Percentiles rank a stretch among this genome's conserved stretches.
Evolutionary conservation across 345 rosid genomes (phyloP).

Genomic region (Rubroshorea leprosula): DNA sequence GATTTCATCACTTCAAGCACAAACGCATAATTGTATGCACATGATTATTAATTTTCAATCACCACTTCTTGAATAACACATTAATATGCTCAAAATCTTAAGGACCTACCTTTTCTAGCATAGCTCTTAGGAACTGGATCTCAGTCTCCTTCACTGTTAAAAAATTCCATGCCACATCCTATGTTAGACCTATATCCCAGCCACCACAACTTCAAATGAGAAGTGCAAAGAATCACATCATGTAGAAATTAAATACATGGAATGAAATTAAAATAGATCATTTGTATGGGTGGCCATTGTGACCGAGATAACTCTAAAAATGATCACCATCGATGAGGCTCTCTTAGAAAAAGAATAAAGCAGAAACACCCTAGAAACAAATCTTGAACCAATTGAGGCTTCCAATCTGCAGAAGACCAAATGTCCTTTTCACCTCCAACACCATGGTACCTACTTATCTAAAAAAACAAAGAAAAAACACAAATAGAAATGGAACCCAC

Average conservation of each 20-base stretch:
- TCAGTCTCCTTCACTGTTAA: slow-evolving; percentile 50
- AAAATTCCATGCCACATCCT: slow-evolving; percentile 40
- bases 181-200: slow-evolving; percentile 52
- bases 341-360: no score
- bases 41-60: not conserved
- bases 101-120: slow-evolving; percentile 60
- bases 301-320: no score
- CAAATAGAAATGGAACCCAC: slow-evolving; percentile 36
- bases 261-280: not conserved
- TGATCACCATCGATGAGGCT: no score
- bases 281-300: not conserved
- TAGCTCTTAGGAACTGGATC: slow-evolving; percentile 41
- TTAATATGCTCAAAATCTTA: slow-evolving; percentile 9
- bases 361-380: not conserved
- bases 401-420: no score
- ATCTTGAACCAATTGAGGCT: not conserved
- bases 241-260: slow-evolving; percentile 1
- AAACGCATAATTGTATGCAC: no score
- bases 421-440: no score
- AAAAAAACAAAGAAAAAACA: slow-evolving; percentile 24
- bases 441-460: slow-evolving; percentile 55
- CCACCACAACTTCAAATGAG: slow-evolving; percentile 11
- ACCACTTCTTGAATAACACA: not conserved
- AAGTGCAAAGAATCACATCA: slow-evolving; percentile 13
- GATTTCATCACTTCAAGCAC: not conserved